A percentile compares a stretch with the other conserved stretches of the same genome.
phyloP scores from a whole-genome alignment of 768 basidiomycete species.

The Pulveroboletus ravenelii region DNA sequence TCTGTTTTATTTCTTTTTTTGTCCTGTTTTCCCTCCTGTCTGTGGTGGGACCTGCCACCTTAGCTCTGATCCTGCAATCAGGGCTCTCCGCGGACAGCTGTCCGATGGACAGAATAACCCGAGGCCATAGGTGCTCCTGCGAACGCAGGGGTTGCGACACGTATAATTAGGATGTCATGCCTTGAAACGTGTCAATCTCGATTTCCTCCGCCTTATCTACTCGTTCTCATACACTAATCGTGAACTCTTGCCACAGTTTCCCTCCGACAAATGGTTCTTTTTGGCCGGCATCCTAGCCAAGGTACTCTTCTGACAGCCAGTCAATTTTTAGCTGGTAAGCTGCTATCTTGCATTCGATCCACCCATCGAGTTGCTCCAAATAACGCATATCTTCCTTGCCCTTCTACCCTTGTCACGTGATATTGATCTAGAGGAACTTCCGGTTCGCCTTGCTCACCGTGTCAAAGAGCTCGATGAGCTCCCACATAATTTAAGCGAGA shows the following conservation, averaged over 20 bases:
- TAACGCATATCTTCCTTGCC: background rate
- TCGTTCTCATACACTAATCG: slow-evolving; percentile 2
- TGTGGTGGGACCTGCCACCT: background rate
- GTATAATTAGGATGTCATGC: background rate
- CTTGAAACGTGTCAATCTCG: background rate
- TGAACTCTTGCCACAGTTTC: slow-evolving; percentile 4
- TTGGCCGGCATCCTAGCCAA: slow-evolving; percentile 17
- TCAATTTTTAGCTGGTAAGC: slow-evolving; percentile 15
- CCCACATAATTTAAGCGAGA: slow-evolving; percentile 14
- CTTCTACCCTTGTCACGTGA: background rate
- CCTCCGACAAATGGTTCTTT: slow-evolving; percentile 16
- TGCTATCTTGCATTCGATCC: background rate
- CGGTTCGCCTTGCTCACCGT: slow-evolving; percentile 14
- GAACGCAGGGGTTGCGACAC: background rate
- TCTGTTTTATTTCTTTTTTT: background rate
- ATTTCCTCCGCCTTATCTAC: background rate
- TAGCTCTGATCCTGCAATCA: background rate
- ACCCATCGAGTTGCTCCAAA: background rate
- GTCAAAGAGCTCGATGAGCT: slow-evolving; percentile 18
- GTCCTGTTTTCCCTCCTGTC: background rate
- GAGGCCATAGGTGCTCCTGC: background rate
- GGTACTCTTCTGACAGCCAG: slow-evolving; percentile 15
- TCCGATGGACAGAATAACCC: background rate
- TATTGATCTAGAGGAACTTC: slow-evolving; percentile 10
- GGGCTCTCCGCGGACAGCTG: slow-evolving; percentile 1